Evolutionary conservation across 805 yeast genomes (phyloP), one percentile per base, ranked within the genome.

Genomic region (Starmera caribaea): DNA sequence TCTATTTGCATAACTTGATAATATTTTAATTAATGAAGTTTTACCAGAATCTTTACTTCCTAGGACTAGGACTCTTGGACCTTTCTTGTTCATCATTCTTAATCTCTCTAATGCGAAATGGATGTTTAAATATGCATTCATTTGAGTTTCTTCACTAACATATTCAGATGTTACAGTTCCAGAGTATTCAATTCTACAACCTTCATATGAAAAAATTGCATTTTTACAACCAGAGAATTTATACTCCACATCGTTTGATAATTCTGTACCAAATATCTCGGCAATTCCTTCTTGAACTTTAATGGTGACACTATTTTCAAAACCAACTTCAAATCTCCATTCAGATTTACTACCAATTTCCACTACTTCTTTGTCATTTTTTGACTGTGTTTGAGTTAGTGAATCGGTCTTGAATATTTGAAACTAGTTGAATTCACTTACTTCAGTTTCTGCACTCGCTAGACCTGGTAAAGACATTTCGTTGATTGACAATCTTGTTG

Each of bases 261-360:
- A 71, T 57, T 92, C 99, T 3, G 96, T 86, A 17, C 98, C 99
- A 59, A 82, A 86, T 9, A 88, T 73, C 62, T 92, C 98, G 2
- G 86, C 96, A 3, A 79, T 69, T 4, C 98, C 99, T 3, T 66
- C 62, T 3, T 60, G 42, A 10, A 79, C 66, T 48, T 66, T 74
- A 35, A 83, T 52, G n/a, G 63, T 66, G 31, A 83, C 53, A 15
- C 62, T 61, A 14, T 73, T 65, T 34, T 68, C 69, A 44, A 68
- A 66, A 0, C 71, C 76, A 4, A 83, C 74, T 53, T 84, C 92
- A 45, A 83, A 71, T 39, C 94, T 65, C 92, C 94, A 83, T 61
- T 86, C 95, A 24, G 75, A 63, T 32, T 53, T 53, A 2, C 68
- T 48, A 1, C 61, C 43, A 13, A 55, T 48, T 31, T 49, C 46